Conservation (phyloP, 495 filamentous ascomycete species). For the Penicillium malachiteum region DNA sequence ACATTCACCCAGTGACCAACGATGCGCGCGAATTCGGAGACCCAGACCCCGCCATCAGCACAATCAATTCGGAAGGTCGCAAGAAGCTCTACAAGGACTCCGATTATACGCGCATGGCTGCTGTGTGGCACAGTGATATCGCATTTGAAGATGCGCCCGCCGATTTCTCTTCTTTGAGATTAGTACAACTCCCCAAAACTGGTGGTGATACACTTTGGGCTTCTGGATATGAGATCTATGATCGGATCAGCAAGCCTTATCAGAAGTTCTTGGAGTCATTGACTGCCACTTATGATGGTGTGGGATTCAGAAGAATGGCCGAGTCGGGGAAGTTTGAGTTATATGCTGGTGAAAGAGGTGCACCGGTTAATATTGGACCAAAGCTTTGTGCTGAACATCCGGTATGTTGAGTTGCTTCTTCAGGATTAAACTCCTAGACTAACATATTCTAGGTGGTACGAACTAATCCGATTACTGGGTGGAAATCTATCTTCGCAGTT, state of each 20-base stretch:
- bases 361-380: constrained; percentile 65
- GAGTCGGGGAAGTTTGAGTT: constrained; percentile 55
- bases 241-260: constrained; percentile 65
- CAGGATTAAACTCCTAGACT: no score
- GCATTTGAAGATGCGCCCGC: constrained; percentile 67
- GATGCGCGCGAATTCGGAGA: constrained; percentile 54
- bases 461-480: constrained; percentile 83
- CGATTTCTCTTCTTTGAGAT: constrained; percentile 63
- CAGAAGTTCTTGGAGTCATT: constrained; percentile 68
- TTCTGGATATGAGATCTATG: constrained; percentile 77
- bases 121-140: constrained; percentile 69
- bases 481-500: constrained; percentile 71
- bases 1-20: constrained; percentile 73
- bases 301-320: constrained; percentile 57
- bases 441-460: constrained; percentile 50
- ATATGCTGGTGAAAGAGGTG: constrained; percentile 56
- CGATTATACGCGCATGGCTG: constrained; percentile 20
- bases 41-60: constrained; percentile 69
- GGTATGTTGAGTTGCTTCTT: constrained; percentile 19
- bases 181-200: constrained; percentile 63
- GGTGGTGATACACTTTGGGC: constrained; percentile 78
- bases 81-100: constrained; percentile 55
- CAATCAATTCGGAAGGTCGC: constrained; percentile 60
- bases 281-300: constrained; percentile 64
- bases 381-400: constrained; percentile 65